Conservation (phyloP, 495 filamentous ascomycete genomes). For the Daldinia concentrica region DNA sequence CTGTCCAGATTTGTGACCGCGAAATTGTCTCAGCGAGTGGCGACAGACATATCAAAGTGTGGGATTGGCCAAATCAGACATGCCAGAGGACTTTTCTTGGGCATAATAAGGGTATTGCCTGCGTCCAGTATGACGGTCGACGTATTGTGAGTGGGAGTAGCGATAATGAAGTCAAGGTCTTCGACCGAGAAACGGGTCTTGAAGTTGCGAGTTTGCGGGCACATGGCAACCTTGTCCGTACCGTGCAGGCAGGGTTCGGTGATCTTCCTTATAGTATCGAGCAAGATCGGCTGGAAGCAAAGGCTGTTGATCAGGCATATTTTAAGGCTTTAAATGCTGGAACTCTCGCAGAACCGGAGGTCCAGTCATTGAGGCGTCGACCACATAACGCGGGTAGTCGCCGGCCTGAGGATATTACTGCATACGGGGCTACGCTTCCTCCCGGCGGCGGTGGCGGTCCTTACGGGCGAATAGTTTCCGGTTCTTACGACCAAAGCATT, state of each 20-base stretch:
- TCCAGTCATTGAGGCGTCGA: slow-evolving; percentile 55
- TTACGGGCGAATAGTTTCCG: slow-evolving; percentile 90
- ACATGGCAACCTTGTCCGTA: slow-evolving; percentile 86
- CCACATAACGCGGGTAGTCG: slow-evolving; percentile 78
- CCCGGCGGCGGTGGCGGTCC: slow-evolving; percentile 87
- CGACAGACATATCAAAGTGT: slow-evolving; percentile 89
- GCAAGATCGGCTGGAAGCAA: slow-evolving; percentile 74
- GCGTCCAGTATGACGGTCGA: slow-evolving; percentile 96
- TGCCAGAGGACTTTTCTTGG: slow-evolving; percentile 82
- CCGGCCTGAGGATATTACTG: slow-evolving; percentile 77
- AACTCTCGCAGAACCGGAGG: slow-evolving; percentile 51
- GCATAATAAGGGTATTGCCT: slow-evolving; percentile 95
- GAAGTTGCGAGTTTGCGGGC: slow-evolving; percentile 87
- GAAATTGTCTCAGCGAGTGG: slow-evolving; percentile 95
- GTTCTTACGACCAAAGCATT: slow-evolving; percentile 94
- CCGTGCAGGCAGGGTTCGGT: slow-evolving; percentile 91
- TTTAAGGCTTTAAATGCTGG: slow-evolving; percentile 75
- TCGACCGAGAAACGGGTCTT: slow-evolving; percentile 81
- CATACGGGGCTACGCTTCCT: slow-evolving; percentile 82
- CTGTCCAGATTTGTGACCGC: slow-evolving; percentile 86
- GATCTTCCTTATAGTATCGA: slow-evolving; percentile 83
- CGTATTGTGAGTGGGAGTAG: slow-evolving; percentile 95
- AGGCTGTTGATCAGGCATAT: slow-evolving; percentile 74
- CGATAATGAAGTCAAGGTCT: slow-evolving; percentile 94
- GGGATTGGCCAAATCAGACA: slow-evolving; percentile 83